Conservation (phyloP, 1,284 basidiomycete genomes). For the Apiotrichum veenhuisii region DNA sequence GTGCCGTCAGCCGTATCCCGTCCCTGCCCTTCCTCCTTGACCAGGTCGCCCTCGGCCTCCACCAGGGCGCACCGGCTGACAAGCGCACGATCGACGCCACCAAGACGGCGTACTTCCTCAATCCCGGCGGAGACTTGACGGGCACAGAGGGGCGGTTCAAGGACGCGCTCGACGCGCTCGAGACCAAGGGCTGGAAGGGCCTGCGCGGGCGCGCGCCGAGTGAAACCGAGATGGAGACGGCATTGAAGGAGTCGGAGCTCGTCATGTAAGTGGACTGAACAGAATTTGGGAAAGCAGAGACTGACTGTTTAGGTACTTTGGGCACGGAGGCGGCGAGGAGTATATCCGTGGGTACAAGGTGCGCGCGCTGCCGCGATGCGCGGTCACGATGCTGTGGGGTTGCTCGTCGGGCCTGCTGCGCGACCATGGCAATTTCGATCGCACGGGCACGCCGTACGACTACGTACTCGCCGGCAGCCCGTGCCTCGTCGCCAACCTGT, state of each 20-base stretch:
- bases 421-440: constrained; percentile 90
- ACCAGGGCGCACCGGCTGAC: constrained; percentile 25
- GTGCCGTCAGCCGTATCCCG: constrained; percentile 86
- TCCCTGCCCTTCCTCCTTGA: constrained; percentile 84
- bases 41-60: constrained; percentile 61
- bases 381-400: constrained; percentile 96
- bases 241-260: constrained; percentile 68
- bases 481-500: constrained; percentile 86
- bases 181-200: constrained; percentile 71
- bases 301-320: constrained; percentile 66
- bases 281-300: constrained; percentile 40
- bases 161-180: constrained; percentile 68
- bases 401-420: constrained; percentile 87
- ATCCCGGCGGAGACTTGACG: constrained; percentile 84
- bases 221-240: constrained; percentile 72
- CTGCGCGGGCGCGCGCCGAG: constrained; percentile 70
- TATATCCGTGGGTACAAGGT: constrained; percentile 84
- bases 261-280: constrained; percentile 64
- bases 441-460: constrained; percentile 83
- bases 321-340: constrained; percentile 93
- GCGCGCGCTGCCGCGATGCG: constrained; percentile 73
- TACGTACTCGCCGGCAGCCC: constrained; percentile 97
- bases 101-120: constrained; percentile 79
- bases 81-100: constrained; percentile 57
- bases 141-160: constrained; percentile 79